Conservation (phyloP, 176 grass and related monocot genomes). For the Carex scoparia region DNA sequence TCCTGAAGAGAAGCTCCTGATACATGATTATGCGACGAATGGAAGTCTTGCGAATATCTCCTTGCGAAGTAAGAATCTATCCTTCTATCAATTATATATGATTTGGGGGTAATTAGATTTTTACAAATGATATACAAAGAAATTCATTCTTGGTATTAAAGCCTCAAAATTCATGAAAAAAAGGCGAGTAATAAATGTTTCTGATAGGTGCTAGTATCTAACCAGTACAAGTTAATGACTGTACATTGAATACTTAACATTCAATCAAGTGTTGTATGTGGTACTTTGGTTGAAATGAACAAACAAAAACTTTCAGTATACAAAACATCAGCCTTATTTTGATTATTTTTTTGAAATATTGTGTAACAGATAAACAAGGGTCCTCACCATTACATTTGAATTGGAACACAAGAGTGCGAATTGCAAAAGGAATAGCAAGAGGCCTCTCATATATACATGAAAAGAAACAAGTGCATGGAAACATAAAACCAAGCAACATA, state of each 20-base stretch:
- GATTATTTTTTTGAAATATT: background rate
- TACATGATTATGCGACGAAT: conserved; percentile 77
- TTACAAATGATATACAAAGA: background rate
- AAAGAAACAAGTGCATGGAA: conserved; percentile 74
- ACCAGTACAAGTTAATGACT: background rate
- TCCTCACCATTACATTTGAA: conserved; percentile 50
- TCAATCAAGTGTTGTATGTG: background rate
- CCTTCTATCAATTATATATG: background rate
- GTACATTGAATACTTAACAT: background rate
- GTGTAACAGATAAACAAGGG: conserved; percentile 50
- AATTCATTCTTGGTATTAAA: background rate
- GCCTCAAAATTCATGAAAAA: background rate
- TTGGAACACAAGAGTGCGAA: conserved; percentile 51
- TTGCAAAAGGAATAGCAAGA: conserved; percentile 66
- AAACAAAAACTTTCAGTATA: background rate
- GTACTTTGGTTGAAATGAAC: background rate
- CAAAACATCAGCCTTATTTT: background rate
- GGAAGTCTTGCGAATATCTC: conserved; percentile 79
- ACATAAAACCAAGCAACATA: conserved; percentile 78
- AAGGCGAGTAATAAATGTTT: background rate
- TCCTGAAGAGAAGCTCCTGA: conserved; percentile 81
- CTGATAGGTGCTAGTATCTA: background rate
- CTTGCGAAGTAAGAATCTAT: conserved; percentile 45
- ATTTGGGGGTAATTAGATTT: background rate
- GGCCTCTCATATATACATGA: conserved; percentile 76